phyloP scores from a whole-genome alignment of 139 green algal species.

The Chara braunii region DNA sequence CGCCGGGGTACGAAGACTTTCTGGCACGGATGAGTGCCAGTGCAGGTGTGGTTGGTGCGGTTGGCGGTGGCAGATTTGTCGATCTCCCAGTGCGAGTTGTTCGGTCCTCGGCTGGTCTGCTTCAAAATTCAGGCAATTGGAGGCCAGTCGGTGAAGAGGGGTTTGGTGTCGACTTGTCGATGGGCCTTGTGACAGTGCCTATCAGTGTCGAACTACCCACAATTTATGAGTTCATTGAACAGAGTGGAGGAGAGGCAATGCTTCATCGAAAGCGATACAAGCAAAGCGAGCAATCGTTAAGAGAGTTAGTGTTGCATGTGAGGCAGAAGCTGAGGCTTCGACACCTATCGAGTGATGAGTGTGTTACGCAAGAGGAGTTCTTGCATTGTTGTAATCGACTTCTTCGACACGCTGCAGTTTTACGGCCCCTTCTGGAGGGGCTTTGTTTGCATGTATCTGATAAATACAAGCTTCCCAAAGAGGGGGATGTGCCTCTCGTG shows the following conservation, averaged over 20 bases:
- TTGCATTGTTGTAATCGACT: constrained; percentile 11
- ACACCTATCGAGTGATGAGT: constrained; percentile 3
- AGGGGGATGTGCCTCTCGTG: not conserved
- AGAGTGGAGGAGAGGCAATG: constrained; percentile 12
- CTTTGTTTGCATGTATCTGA: constrained; percentile 26
- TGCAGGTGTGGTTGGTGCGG: not conserved
- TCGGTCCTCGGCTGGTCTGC: not conserved
- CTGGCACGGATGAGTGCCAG: not conserved
- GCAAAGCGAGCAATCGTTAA: constrained; percentile 8
- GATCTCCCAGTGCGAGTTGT: constrained; percentile 22
- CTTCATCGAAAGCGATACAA: constrained; percentile 6
- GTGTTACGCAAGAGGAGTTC: constrained; percentile 20
- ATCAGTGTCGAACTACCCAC: constrained; percentile 7
- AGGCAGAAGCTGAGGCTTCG: constrained; percentile 11
- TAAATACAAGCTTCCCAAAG: constrained; percentile 15
- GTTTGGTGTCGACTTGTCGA: not conserved
- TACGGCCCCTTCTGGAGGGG: constrained; percentile 9
- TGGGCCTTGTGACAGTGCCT: constrained; percentile 18
- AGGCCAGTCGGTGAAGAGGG: not conserved
- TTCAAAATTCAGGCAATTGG: not conserved
- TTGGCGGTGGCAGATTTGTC: constrained; percentile 13
- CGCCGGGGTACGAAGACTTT: constrained; percentile 14
- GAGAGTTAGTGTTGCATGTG: constrained; percentile 7
- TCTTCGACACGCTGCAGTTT: constrained; percentile 10
- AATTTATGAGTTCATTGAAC: constrained; percentile 8